Evolutionary conservation across 2,329 filamentous ascomycete genomes (phyloP).

Genomic region (Fusarium cicatricum): DNA sequence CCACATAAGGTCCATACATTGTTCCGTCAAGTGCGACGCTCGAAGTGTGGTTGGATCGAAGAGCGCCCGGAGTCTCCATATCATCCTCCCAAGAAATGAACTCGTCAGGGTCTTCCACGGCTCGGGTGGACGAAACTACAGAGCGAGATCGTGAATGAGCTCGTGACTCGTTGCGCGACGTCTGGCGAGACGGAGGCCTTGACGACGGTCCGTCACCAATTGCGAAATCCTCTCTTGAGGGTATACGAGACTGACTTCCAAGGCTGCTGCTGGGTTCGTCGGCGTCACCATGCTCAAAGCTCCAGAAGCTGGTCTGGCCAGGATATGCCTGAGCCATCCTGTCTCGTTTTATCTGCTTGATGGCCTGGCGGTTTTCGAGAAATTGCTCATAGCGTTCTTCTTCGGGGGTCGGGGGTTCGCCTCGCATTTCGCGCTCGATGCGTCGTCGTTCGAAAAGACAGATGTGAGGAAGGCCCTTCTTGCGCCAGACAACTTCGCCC

Average conservation of each 20-base stretch:
- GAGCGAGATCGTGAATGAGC: conserved; percentile 60
- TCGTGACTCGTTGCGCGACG: conserved; percentile 54
- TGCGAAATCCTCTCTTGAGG: conserved; percentile 52
- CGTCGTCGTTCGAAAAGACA: conserved; percentile 83
- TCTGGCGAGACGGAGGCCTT: conserved; percentile 49
- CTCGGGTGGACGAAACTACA: conserved; percentile 49
- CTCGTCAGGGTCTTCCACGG: conserved; percentile 48
- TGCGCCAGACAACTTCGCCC: conserved; percentile 94
- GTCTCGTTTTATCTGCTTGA: conserved; percentile 66
- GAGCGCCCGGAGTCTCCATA: conserved; percentile 61
- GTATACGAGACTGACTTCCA: conserved; percentile 53
- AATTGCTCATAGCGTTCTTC: conserved; percentile 68
- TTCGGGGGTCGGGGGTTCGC: conserved; percentile 65
- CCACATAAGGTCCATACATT: conserved; percentile 76
- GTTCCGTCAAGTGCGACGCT: conserved; percentile 74
- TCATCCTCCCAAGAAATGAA: conserved; percentile 57
- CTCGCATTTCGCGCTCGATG: conserved; percentile 75
- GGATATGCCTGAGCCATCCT: conserved; percentile 59
- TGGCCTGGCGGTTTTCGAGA: conserved; percentile 64
- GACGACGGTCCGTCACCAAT: conserved; percentile 49
- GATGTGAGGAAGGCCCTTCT: conserved; percentile 84
- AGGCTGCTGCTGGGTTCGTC: conserved; percentile 58
- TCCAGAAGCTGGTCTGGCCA: conserved; percentile 77
- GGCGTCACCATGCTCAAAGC: conserved; percentile 77
- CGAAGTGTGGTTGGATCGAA: conserved; percentile 61